Base-by-base conservation (phyloP, 2,329 filamentous ascomycete species). In the Emmonsiellopsis sp. region DNA sequence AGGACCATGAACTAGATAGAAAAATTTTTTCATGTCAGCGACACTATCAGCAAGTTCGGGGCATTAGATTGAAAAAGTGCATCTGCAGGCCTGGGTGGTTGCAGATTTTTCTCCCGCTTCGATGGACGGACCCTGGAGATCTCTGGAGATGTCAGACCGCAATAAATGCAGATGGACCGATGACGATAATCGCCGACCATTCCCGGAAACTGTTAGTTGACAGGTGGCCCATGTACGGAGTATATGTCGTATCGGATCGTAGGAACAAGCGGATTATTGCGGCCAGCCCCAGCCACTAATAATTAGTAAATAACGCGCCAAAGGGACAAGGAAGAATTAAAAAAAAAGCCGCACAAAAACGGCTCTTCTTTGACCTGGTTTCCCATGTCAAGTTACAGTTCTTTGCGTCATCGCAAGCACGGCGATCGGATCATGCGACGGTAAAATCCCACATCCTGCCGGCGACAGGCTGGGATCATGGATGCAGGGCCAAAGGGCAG, bases 1-100 rank as follows among this genome's bases (percentile, higher is more conserved):
- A 49, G 35, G 7, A 48, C 7, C 8, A 11, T 48, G 15, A 38
- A n/a, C 15, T 13, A 26, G 47, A 49, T 11, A 26, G 35, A 15
- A 40, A 41, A 48, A 42, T 31, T 10, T 40, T 40, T 40, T 49
- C 47, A 49, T 49, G 47, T 31, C 46, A 49, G 47, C 34, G 35
- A 49, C 47, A 30, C 35, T 49, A 49, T 31, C 47, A 41, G 31
- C 34, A 40, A 13, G 16, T 49, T 20, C 11, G 34, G 34, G 31
- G 20, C 34, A 31, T 30, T 49, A 49, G 11, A 32, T 47, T 47
- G 20, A 31, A 15, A 49, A 45, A 31, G 2, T 2, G 15, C 31
- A n/a, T 40, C 15, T 41, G 35, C 47, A 41, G 30, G 47, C 11
- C 20, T 49, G 16, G 47, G 35, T 49, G 47, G 34, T 15, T 40